These are phyloP conservation scores for Colletotrichum abscissum DNA, from an alignment of 2,329 filamentous ascomycete species.

Conservation along the genomic window DNA sequence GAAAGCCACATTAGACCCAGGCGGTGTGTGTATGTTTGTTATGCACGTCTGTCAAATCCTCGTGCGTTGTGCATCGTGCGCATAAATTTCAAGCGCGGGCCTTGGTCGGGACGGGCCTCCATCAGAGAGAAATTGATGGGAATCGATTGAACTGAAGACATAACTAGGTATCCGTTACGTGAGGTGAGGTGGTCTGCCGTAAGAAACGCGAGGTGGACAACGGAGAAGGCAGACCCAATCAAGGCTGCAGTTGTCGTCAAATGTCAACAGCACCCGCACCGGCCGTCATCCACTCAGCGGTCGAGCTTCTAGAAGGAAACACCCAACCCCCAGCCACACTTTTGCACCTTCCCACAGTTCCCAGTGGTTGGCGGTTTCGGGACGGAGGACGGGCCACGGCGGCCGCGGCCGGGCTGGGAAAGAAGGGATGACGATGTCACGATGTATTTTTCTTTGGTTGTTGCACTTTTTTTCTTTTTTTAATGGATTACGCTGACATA, in stretches of 20 bases:
- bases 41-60: background rate
- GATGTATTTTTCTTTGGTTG: background rate
- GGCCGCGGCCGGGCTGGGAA: background rate
- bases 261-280: slow-evolving; percentile 20
- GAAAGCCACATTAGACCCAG: too few relatives aligned
- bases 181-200: too few relatives aligned
- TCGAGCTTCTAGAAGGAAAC: slow-evolving; percentile 31
- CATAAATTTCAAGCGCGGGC: slow-evolving; percentile 17
- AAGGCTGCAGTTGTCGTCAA: slow-evolving; percentile 9
- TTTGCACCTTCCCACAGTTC: background rate
- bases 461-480: background rate
- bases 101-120: slow-evolving; percentile 32
- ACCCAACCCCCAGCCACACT: background rate
- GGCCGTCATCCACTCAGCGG: slow-evolving; percentile 27
- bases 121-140: background rate
- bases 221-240: background rate
- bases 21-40: slow-evolving; percentile 19
- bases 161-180: too few relatives aligned
- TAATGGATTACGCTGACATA: background rate
- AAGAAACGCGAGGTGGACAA: background rate
- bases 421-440: background rate
- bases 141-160: background rate
- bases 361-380: background rate
- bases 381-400: background rate
- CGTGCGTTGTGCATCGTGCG: background rate